Evolutionary conservation across 805 yeast species (phyloP), one percentile per base, ranked within the genome.

Genomic region (Ogataea paradorogensis): DNA sequence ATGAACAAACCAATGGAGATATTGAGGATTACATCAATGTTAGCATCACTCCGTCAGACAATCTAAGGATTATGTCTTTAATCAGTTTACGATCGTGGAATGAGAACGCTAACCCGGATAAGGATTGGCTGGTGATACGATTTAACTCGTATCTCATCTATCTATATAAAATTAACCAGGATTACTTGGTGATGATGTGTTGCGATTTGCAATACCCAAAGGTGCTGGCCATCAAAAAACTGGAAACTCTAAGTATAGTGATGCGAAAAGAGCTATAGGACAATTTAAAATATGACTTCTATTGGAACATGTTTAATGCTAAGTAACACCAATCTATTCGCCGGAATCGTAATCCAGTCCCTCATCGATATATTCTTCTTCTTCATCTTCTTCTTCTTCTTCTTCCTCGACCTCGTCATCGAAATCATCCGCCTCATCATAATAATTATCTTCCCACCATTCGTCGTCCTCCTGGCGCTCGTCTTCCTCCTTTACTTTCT

Each of bases 401-500:
- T 50, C 59, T 1, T 53, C 58, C 5, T 48, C 56, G 8, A 9
- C 25, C 4, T 53, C 61, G 4, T 52, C 56, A 3, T 59, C 66
- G 3, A 18, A 18, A 18, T 58, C 59, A 7, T 61, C 68, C 11
- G 53, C 56, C 32, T 61, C 59, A 26, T 59, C 62, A 26, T 59
- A 55, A 15, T 58, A 61, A 15, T 61, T 51, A 28, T 63, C 65
- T 30, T 58, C 53, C 52, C 59, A 53, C 58, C 62, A 59, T 43
- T 55, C 56, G 30, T 59, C 65, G 24, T 60, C 62, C 10, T 62
- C 63, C 11, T 55, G 64, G 28, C 51, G 54, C 13, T 56, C 59
- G 13, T 51, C 62, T 21, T 50, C 58, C 9, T 48, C 54, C 30
- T 51, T 50, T 11, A 37, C 46, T 7, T 48, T 51, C 8, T 30